These are phyloP conservation scores for Alternaria angustiovoidea DNA, from an alignment of 2,329 filamentous ascomycete genomes.

Conservation along the genomic window DNA sequence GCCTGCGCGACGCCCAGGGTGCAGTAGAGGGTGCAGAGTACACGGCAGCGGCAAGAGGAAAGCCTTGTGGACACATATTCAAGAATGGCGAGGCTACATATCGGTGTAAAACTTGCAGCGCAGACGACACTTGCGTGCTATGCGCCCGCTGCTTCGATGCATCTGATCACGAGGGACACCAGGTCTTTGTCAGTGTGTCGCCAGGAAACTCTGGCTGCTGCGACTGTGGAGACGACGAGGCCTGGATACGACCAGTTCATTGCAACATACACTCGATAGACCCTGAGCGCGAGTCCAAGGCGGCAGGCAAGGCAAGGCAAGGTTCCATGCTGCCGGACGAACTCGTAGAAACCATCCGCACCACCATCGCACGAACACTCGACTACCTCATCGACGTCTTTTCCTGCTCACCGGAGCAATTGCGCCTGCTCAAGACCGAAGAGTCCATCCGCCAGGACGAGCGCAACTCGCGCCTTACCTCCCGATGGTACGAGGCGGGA, in stretches of 20 bases:
- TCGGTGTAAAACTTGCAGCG: conserved; percentile 90
- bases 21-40: conserved; percentile 96
- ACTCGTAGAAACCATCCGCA: conserved; percentile 77
- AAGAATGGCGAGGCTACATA: conserved; percentile 93
- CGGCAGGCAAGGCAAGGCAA: conserved; percentile 66
- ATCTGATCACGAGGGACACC: conserved; percentile 92
- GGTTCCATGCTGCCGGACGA: conserved; percentile 72
- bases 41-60: conserved; percentile 87
- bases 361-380: conserved; percentile 83
- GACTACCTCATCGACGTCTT: conserved; percentile 99
- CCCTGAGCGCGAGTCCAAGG: conserved; percentile 42
- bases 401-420: conserved; percentile 95
- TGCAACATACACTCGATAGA: conserved; percentile 89
- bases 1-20: conserved; percentile 85
- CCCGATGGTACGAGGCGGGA: conserved; percentile 72
- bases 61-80: conserved; percentile 97
- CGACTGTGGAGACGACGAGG: conserved; percentile 95
- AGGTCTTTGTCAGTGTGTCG: conserved; percentile 87
- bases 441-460: conserved; percentile 86
- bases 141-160: conserved; percentile 95
- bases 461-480: conserved; percentile 75
- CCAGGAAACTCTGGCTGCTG: conserved; percentile 95
- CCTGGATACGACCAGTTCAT: conserved; percentile 85
- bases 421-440: conserved; percentile 83
- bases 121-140: conserved; percentile 93